Conservation (phyloP, 2,329 filamentous ascomycete species). For the Pseudogymnoascus sp. region DNA sequence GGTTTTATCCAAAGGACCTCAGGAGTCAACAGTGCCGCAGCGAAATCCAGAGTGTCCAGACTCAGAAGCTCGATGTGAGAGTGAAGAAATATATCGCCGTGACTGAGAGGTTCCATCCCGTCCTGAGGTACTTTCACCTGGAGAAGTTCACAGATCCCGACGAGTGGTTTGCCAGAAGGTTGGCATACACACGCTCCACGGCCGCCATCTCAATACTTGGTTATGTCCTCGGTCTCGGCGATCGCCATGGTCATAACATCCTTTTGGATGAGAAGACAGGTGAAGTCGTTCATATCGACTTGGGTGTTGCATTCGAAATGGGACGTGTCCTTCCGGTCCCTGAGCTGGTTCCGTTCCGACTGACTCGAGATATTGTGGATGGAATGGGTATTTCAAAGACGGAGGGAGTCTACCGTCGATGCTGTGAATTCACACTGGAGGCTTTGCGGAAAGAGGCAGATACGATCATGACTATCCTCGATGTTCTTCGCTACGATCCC, state of each 20-base stretch:
- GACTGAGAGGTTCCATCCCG: slow-evolving; percentile 76
- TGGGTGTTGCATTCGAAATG: slow-evolving; percentile 95
- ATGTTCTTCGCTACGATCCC: slow-evolving; percentile 96
- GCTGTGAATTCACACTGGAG: slow-evolving; percentile 94
- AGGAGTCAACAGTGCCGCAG: slow-evolving; percentile 70
- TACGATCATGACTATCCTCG: slow-evolving; percentile 96
- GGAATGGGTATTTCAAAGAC: slow-evolving; percentile 94
- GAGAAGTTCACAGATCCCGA: slow-evolving; percentile 90
- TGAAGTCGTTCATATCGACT: slow-evolving; percentile 92
- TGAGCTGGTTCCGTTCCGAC: slow-evolving; percentile 88
- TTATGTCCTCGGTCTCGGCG: slow-evolving; percentile 84
- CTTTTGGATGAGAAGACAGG: slow-evolving; percentile 82
- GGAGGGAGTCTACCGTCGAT: slow-evolving; percentile 94
- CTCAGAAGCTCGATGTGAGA: slow-evolving; percentile 60
- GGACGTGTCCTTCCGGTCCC: slow-evolving; percentile 91
- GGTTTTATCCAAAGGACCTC: slow-evolving; percentile 77
- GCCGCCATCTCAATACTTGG: slow-evolving; percentile 94
- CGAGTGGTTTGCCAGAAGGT: slow-evolving; percentile 84
- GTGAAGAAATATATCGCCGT: slow-evolving; percentile 71
- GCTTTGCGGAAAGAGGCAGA: slow-evolving; percentile 92
- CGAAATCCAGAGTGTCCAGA: slow-evolving; percentile 67
- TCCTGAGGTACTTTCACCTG: slow-evolving; percentile 96
- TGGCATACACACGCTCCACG: slow-evolving; percentile 88
- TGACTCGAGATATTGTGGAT: slow-evolving; percentile 91
- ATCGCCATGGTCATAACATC: slow-evolving; percentile 95